phyloP scores from a whole-genome alignment of 148 eudicot species.

The Cornus controversa region DNA sequence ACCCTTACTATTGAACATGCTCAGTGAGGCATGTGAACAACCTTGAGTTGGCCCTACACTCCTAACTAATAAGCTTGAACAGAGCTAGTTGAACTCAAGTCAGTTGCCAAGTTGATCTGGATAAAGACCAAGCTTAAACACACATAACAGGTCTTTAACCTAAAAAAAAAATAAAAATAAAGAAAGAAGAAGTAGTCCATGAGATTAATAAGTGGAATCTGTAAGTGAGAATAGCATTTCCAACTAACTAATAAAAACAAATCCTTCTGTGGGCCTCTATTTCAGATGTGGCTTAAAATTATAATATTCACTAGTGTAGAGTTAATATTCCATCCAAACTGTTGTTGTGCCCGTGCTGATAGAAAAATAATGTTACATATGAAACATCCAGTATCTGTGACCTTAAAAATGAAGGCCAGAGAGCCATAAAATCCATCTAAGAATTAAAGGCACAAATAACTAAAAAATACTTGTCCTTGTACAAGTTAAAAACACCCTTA shows the following conservation, averaged over 20 bases:
- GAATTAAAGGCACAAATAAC: not conserved
- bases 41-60: not conserved
- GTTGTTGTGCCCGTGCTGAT: not conserved
- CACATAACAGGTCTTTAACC: too few species aligned
- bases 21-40: not conserved
- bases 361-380: not conserved
- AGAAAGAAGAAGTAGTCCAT: too few species aligned
- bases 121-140: too few species aligned
- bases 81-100: not conserved
- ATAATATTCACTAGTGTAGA: not conserved
- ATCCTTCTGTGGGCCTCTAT: too few species aligned
- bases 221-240: too few species aligned
- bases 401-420: not conserved
- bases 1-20: not conserved
- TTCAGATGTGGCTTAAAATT: too few species aligned
- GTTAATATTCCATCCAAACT: too few species aligned
- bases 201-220: too few species aligned
- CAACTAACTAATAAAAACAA: too few species aligned
- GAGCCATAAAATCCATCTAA: not conserved
- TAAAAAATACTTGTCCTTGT: slow-evolving; percentile 54
- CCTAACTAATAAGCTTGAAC: not conserved
- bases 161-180: too few species aligned
- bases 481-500: slow-evolving; percentile 71
- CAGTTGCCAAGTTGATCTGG: too few species aligned
- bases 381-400: not conserved